phyloP scores from a whole-genome alignment of 148 eudicot species.

The Arbutus unedo region DNA sequence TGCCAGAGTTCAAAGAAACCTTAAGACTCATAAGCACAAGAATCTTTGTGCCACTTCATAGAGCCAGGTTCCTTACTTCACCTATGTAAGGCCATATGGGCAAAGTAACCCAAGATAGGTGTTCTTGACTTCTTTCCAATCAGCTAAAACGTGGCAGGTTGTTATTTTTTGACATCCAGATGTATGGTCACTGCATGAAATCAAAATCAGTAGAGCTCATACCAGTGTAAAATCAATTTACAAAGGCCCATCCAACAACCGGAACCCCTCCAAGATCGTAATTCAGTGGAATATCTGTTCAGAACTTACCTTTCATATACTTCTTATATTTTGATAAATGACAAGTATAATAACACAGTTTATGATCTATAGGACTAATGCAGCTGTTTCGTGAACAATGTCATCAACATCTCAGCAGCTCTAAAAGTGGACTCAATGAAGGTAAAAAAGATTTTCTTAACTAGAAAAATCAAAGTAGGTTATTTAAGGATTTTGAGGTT shows the following conservation, averaged over 20 bases:
- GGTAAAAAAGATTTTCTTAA: too few relatives aligned
- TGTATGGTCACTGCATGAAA: neutral
- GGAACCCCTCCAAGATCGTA: too few relatives aligned
- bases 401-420: too few relatives aligned
- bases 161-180: neutral
- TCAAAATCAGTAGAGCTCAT: neutral
- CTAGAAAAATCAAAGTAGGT: too few relatives aligned
- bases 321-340: too few relatives aligned
- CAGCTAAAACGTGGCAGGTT: neutral
- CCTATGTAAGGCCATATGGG: constrained; percentile 3
- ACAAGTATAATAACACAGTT: too few relatives aligned
- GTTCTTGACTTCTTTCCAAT: neutral
- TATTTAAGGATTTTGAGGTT: too few relatives aligned
- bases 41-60: too few relatives aligned
- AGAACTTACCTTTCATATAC: neutral
- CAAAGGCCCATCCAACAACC: neutral
- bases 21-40: neutral
- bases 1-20: neutral
- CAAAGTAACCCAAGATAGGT: neutral
- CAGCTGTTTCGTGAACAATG: too few relatives aligned
- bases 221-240: neutral
- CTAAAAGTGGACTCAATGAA: too few relatives aligned
- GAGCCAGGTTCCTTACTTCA: too few relatives aligned
- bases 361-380: too few relatives aligned
- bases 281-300: neutral